Percentiles rank a stretch among this genome's conserved stretches.
These are phyloP conservation scores for Pseudocercospora macadamiae DNA, from an alignment of 2,329 filamentous ascomycete species.

Conservation along the genomic window DNA sequence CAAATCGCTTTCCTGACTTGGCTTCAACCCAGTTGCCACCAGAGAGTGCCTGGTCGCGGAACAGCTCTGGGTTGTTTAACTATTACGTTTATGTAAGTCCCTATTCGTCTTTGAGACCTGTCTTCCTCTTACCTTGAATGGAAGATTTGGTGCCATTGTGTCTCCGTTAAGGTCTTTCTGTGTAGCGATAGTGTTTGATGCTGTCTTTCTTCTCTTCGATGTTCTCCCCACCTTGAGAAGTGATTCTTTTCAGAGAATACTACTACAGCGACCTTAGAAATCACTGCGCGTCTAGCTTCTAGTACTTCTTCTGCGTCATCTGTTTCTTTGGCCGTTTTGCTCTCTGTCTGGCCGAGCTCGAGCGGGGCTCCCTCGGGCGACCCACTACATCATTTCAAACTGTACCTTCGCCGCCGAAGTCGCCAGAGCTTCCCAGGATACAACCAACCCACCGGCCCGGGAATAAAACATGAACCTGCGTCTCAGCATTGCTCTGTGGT, in stretches of 20 bases:
- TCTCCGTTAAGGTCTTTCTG: conserved; percentile 10
- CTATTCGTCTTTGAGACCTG: neutral
- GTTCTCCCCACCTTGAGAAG: conserved; percentile 23
- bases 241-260: neutral
- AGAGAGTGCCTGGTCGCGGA: conserved; percentile 58
- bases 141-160: conserved; percentile 42
- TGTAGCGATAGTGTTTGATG: conserved; percentile 11
- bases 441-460: conserved; percentile 1
- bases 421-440: conserved; percentile 2
- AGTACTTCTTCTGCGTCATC: conserved; percentile 22
- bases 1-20: conserved; percentile 61
- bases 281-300: neutral
- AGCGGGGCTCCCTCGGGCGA: conserved; percentile 18
- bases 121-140: conserved; percentile 46
- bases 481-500: no score
- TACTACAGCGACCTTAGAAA: neutral
- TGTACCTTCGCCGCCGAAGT: conserved; percentile 7
- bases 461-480: conserved; percentile 7
- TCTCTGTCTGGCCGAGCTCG: conserved; percentile 23
- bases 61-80: conserved; percentile 58
- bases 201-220: conserved; percentile 21
- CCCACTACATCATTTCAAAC: conserved; percentile 13
- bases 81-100: conserved; percentile 32
- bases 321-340: neutral
- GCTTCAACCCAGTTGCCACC: conserved; percentile 60